These are phyloP conservation scores for Millerozyma miso DNA, from an alignment of 805 yeast species.

Conservation along the genomic window DNA sequence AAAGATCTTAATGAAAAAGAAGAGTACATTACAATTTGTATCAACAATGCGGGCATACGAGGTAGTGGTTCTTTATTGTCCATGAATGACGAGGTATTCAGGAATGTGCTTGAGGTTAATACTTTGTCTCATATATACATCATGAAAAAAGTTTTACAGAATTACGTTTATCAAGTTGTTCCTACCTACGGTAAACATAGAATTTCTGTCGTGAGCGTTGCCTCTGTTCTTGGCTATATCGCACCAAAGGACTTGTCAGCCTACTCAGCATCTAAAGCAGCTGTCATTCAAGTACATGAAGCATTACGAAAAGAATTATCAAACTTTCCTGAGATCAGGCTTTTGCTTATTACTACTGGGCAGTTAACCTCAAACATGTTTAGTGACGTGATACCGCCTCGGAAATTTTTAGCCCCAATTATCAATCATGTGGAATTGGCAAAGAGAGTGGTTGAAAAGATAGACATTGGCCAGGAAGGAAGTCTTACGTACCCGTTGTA, in stretches of 20 bases:
- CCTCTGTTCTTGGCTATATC: constrained; percentile 46
- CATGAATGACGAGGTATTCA: constrained; percentile 17
- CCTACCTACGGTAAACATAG: constrained; percentile 3
- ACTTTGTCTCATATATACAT: constrained; percentile 27
- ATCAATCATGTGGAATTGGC: constrained; percentile 39
- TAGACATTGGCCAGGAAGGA: constrained; percentile 39
- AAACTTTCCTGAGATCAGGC: constrained; percentile 18
- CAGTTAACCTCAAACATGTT: constrained; percentile 50
- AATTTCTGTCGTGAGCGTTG: constrained; percentile 38
- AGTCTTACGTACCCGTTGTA: constrained; percentile 44
- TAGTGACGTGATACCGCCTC: constrained; percentile 38
- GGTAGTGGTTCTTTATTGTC: constrained; percentile 27
- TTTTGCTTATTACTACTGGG: constrained; percentile 46
- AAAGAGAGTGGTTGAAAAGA: constrained; percentile 22
- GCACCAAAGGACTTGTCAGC: constrained; percentile 46
- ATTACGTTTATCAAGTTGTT: constrained; percentile 13
- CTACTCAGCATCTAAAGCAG: constrained; percentile 49
- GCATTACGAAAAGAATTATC: constrained; percentile 38
- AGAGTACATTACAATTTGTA: constrained; percentile 20
- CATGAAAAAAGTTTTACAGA: constrained; percentile 15
- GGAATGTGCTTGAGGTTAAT: constrained; percentile 26
- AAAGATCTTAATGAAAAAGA: constrained; percentile 8
- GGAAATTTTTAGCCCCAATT: constrained; percentile 45
- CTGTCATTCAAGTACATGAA: constrained; percentile 41
- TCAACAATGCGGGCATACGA: constrained; percentile 50